Conservation (phyloP, 305 asterid species). For the Petunia hybrid region DNA sequence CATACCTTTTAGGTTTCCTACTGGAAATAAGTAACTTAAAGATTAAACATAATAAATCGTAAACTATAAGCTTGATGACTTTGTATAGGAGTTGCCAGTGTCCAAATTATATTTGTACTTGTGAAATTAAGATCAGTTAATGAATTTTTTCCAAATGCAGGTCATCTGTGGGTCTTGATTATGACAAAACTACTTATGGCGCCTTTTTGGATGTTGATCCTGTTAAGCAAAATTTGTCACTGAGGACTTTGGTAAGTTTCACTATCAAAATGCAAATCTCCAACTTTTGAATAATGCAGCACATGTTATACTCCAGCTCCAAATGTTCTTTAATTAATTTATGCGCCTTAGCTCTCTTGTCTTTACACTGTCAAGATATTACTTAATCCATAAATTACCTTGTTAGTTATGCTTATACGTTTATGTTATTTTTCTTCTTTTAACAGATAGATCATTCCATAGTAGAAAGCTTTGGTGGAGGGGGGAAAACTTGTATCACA, state of each 20-base stretch:
- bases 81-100: not conserved
- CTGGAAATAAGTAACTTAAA: not conserved
- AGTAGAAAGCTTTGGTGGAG: slow-evolving; percentile 74
- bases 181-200: slow-evolving; percentile 45
- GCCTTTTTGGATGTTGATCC: slow-evolving; percentile 44
- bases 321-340: no score
- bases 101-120: not conserved
- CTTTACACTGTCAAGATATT: no score
- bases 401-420: not conserved
- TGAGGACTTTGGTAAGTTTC: slow-evolving; percentile 42
- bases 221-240: slow-evolving; percentile 35
- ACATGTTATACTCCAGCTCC: not conserved
- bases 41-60: not conserved
- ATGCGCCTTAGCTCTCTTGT: no score
- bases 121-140: not conserved
- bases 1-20: not conserved
- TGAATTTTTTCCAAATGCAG: slow-evolving; percentile 25
- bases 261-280: not conserved
- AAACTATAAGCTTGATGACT: not conserved
- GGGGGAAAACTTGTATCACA: slow-evolving; percentile 70
- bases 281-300: not conserved
- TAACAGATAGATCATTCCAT: slow-evolving; percentile 70
- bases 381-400: not conserved
- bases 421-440: not conserved
- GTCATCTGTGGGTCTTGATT: slow-evolving; percentile 37